A percentile compares a stretch with the other conserved stretches of the same genome.
These are phyloP conservation scores for Talaromyces sp. DNA, from an alignment of 2,329 filamentous ascomycete genomes.

Conservation along the genomic window DNA sequence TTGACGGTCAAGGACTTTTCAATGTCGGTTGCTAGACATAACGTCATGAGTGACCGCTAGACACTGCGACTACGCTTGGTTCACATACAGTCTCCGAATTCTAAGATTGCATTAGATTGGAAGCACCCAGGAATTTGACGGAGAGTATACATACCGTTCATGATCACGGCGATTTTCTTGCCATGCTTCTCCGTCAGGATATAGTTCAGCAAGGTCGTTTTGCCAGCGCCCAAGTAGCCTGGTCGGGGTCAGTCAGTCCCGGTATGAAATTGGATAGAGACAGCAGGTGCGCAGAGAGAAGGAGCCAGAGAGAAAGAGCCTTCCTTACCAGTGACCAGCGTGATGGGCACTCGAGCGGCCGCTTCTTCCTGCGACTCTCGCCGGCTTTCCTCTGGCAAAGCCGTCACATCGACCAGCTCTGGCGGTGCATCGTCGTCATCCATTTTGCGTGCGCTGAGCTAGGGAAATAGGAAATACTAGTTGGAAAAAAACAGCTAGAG, in stretches of 20 bases:
- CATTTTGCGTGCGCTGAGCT: constrained; percentile 12
- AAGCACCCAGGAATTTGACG: background rate
- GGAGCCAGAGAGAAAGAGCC: background rate
- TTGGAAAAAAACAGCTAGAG: background rate
- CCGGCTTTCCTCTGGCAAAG: constrained; percentile 23
- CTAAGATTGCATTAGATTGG: constrained; percentile 40
- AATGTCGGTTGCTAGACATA: constrained; percentile 70
- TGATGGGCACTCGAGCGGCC: constrained; percentile 44
- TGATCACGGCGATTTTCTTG: constrained; percentile 95
- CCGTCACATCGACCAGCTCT: constrained; percentile 38
- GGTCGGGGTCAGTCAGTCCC: constrained; percentile 7
- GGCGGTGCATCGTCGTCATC: constrained; percentile 44
- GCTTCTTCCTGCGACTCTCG: constrained; percentile 20
- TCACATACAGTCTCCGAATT: constrained; percentile 73
- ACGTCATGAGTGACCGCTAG: background rate
- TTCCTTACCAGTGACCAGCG: constrained; percentile 45
- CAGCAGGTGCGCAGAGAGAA: background rate
- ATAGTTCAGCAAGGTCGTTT: constrained; percentile 93
- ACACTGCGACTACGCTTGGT: background rate
- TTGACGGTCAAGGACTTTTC: constrained; percentile 93
- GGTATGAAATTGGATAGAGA: background rate
- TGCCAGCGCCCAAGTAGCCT: constrained; percentile 94
- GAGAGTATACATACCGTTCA: constrained; percentile 63
- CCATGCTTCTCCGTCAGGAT: constrained; percentile 92
- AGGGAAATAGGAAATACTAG: background rate